These are phyloP conservation scores for Cryptococcus amylolentus DNA, from an alignment of 1,284 basidiomycete species.

Conservation along the genomic window DNA sequence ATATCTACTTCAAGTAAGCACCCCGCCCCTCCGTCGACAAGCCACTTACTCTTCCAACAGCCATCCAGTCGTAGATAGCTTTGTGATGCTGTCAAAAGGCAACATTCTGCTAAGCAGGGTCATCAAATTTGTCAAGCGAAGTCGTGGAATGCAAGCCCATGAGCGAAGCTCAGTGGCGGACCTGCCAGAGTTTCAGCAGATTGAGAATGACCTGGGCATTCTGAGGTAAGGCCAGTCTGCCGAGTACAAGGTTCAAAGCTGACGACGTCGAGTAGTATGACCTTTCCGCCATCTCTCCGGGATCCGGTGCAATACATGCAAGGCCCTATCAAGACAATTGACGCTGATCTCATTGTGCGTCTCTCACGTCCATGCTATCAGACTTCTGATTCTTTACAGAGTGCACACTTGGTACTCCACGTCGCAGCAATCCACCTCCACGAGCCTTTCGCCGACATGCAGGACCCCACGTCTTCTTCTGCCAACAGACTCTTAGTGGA, in stretches of 20 bases:
- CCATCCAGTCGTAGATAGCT: slow-evolving; percentile 40
- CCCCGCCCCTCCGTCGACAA: no score
- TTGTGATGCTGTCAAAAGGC: slow-evolving; percentile 35
- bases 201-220: slow-evolving; percentile 27
- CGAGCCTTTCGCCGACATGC: slow-evolving; percentile 38
- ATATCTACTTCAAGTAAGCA: slow-evolving; percentile 32
- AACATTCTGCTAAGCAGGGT: slow-evolving; percentile 31
- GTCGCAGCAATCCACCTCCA: slow-evolving; percentile 39
- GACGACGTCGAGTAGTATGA: slow-evolving; percentile 8
- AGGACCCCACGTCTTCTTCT: slow-evolving; percentile 24
- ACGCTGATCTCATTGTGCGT: slow-evolving; percentile 37
- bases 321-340: slow-evolving; percentile 27
- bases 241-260: no score
- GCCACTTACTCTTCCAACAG: slow-evolving; percentile 2
- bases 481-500: slow-evolving; percentile 25
- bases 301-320: slow-evolving; percentile 33
- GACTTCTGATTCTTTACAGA: slow-evolving; percentile 9
- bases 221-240: slow-evolving; percentile 2
- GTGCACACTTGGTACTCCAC: slow-evolving; percentile 31
- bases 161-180: slow-evolving; percentile 12
- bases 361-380: background rate
- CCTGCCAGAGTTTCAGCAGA: slow-evolving; percentile 23
- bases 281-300: slow-evolving; percentile 29
- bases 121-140: slow-evolving; percentile 24
- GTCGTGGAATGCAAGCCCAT: slow-evolving; percentile 7